Base-by-base conservation (phyloP, 2,329 filamentous ascomycete genomes). In the Fusarium piperis region DNA sequence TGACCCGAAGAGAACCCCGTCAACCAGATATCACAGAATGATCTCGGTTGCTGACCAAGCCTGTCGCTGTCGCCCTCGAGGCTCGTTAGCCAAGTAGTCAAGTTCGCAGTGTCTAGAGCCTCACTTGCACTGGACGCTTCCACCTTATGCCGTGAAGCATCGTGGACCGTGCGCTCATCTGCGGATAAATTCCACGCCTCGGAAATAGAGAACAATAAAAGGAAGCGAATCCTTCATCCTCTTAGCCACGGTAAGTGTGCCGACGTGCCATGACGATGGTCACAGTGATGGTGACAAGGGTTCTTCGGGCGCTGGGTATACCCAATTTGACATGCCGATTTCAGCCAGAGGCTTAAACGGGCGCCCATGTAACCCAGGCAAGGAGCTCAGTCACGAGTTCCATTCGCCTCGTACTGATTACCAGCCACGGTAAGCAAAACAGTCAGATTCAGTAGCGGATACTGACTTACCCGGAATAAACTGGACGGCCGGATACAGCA, bases 401-500 rank as follows among this genome's bases (percentile, higher is more conserved):
- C 35, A 59, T 52, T 23, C 28, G 30, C n/a, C 61, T 69, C 65
- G 65, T 66, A 56, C 36, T 56, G 32, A 66, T 72, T 70, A 39
- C 61, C 58, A 38, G 69, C 46, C 58, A 18, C 44, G 41, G 68
- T 72, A 62, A 66, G n/a, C 55, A 70, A 70, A 52, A 60, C 58
- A 66, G 23, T 26, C 41, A 35, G 32, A n/a, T 59, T 71, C 39
- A 48, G 35, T 51, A 52, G 55, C 35, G 48, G 33, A 36, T 39
- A 39, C 51, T 28, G 36, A 38, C 38, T 58, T 65, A 32, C 38
- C 46, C 64, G 32, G 57, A 57, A 46, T 16, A 16, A 48, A 13
- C 28, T 20, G 44, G 57, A 26, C 32, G 36, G 61, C 39, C 10
- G 51, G 33, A 35, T 39, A 56, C 48, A 28, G 28, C 28, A 33